Evolutionary conservation across 257 asterid genomes (phyloP), one percentile per base, ranked within the genome.

Genomic region (Penstemon eatonii): DNA sequence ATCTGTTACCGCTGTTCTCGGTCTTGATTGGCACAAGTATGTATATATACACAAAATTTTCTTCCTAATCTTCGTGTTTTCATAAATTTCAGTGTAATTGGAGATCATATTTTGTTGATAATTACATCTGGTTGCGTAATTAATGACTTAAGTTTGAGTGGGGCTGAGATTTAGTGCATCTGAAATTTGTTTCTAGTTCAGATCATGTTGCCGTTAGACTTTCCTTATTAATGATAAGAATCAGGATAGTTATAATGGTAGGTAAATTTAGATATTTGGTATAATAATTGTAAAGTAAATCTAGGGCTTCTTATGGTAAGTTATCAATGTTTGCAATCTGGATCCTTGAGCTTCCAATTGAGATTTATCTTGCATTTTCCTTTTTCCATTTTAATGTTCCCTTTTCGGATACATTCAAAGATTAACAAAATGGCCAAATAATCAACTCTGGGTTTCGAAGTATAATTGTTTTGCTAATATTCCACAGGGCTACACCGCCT

Each of bases 1-100:
- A 81, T 94, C 95, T 40, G 95, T 89, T 62, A 90, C 99, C 8
- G 97, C 97, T 42, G 99, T 94, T 59, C 96, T 89, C 37, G 99
- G 99, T 65, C 90, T 88, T 11, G 94, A 91, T 60, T 94, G 96
- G 97, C 90, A 94, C 91, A 91, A 81, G 99, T 91, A 84, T 62
- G 96, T 68, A 19, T 53, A 46, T 37, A 33, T 0, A 40, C 0
- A 45, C 0, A 52, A 37, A 9, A 18, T 40, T 38, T 44, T 59
- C 66, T 64, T 41, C 40, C 65, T 55, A 8, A 12, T 25, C 33
- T 25, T 46, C 47, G 37, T 73, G 72, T 33, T 60, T 9, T 39
- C 63, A 7, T 38, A 41, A 51, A 56, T 61, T 62, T 71, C 9
- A 43, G 18, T 82, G 73, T 61, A 55, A 55, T 71, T 40, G 55